These are phyloP conservation scores for Cytospora schulzeri DNA, from an alignment of 2,329 filamentous ascomycete species.

Conservation along the genomic window DNA sequence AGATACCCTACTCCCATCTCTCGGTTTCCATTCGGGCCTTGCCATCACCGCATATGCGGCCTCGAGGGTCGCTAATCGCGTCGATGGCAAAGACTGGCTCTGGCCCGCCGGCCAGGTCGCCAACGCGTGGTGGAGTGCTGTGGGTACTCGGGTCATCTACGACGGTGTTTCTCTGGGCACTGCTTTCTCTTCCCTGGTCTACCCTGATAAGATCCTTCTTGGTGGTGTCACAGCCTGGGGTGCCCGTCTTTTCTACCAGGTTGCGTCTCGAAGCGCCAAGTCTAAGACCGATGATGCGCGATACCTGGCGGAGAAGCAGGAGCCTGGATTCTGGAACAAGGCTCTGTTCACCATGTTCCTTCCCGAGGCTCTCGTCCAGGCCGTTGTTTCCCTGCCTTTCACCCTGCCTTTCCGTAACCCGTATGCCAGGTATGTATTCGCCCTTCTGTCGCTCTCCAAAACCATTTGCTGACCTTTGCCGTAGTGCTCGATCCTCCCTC, in stretches of 20 bases:
- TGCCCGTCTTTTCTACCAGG: slow-evolving; percentile 55
- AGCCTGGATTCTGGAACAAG: slow-evolving; percentile 57
- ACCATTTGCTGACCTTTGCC: slow-evolving; percentile 8
- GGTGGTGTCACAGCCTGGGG: slow-evolving; percentile 61
- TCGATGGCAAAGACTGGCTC: slow-evolving; percentile 62
- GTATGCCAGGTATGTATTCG: slow-evolving; percentile 36
- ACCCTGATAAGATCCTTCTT: slow-evolving; percentile 58
- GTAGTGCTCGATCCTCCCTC: slow-evolving; percentile 23
- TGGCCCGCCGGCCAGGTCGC: slow-evolving; percentile 57
- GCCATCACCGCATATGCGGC: slow-evolving; percentile 54
- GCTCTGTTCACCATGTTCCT: slow-evolving; percentile 57
- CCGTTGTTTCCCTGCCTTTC: slow-evolving; percentile 58
- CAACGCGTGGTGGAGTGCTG: slow-evolving; percentile 63
- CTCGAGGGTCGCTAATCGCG: slow-evolving; percentile 53
- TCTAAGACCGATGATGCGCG: slow-evolving; percentile 58
- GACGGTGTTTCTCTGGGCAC: slow-evolving; percentile 48
- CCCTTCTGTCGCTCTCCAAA: slow-evolving; percentile 31
- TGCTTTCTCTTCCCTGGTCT: slow-evolving; percentile 51
- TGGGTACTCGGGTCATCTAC: slow-evolving; percentile 52
- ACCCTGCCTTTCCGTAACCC: slow-evolving; percentile 55
- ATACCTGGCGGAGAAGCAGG: slow-evolving; percentile 54
- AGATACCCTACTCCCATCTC: slow-evolving; percentile 55
- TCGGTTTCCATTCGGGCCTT: slow-evolving; percentile 55
- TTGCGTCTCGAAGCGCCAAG: slow-evolving; percentile 50
- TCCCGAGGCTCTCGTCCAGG: slow-evolving; percentile 59